Conservation (phyloP, 139 green algal genomes). For the Haematococcus lacustris region DNA sequence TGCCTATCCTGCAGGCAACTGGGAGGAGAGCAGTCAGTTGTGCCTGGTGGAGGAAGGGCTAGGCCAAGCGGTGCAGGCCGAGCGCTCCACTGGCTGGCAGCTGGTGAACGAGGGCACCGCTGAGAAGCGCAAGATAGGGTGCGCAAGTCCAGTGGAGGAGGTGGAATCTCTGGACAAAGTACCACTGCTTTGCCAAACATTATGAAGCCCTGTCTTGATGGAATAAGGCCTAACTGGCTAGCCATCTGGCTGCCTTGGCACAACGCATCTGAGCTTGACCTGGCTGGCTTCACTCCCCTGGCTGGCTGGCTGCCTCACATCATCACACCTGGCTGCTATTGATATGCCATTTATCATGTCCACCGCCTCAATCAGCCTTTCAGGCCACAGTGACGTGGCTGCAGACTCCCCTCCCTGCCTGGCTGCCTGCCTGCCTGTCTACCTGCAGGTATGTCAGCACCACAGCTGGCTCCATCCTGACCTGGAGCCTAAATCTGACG, state of each 20-base stretch:
- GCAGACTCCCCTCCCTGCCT: background rate
- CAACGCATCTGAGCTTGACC: too few relatives aligned
- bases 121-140: background rate
- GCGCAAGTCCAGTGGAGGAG: too few relatives aligned
- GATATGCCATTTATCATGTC: background rate
- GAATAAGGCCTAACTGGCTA: too few relatives aligned
- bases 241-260: too few relatives aligned
- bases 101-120: background rate
- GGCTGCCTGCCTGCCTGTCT: too few relatives aligned
- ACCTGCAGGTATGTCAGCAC: slow-evolving; percentile 4
- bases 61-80: background rate
- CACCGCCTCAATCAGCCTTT: background rate
- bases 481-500: background rate
- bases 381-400: background rate
- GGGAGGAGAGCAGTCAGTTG: background rate
- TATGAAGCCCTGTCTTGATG: too few relatives aligned
- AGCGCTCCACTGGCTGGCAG: background rate
- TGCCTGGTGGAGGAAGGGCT: background rate
- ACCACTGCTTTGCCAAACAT: too few relatives aligned
- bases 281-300: background rate
- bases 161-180: too few relatives aligned
- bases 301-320: background rate
- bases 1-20: background rate
- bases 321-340: background rate
- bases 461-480: slow-evolving; percentile 2